These are phyloP conservation scores for Pichia sp. DNA, from an alignment of 1,139 yeast genomes.

Conservation along the genomic window DNA sequence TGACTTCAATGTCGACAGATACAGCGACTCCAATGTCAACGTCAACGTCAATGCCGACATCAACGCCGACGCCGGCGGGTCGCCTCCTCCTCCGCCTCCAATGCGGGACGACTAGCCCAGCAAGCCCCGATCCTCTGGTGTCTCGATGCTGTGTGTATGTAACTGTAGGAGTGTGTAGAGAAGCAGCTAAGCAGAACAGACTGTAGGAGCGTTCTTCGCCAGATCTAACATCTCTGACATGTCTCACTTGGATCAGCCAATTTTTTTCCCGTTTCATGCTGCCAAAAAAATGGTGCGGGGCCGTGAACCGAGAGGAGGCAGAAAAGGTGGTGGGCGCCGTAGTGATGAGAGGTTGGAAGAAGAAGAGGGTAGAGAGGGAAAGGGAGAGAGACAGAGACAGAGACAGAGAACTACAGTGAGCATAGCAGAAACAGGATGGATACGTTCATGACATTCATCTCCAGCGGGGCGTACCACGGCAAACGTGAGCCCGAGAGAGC, in stretches of 20 bases:
- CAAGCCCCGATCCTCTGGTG: background rate
- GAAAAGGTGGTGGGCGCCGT: background rate
- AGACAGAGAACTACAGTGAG: background rate
- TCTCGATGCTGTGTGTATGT: too few relatives aligned
- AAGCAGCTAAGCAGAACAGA: too few relatives aligned
- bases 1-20: background rate
- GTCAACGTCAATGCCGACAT: background rate
- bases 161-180: too few relatives aligned
- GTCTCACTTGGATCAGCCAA: background rate
- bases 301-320: background rate
- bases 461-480: slow-evolving; percentile 4
- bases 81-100: slow-evolving; percentile 3
- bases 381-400: background rate
- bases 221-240: too few relatives aligned
- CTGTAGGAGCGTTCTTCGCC: too few relatives aligned
- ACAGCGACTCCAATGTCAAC: background rate
- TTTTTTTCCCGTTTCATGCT: background rate
- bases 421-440: slow-evolving; percentile 7
- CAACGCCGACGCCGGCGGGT: background rate
- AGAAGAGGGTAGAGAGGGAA: background rate
- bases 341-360: too few relatives aligned
- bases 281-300: background rate
- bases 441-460: slow-evolving; percentile 14
- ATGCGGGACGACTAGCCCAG: background rate
- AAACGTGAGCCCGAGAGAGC: slow-evolving; percentile 3